Conservation (phyloP, 2,329 filamentous ascomycete species). For the Drechslerella stenobrocha region DNA sequence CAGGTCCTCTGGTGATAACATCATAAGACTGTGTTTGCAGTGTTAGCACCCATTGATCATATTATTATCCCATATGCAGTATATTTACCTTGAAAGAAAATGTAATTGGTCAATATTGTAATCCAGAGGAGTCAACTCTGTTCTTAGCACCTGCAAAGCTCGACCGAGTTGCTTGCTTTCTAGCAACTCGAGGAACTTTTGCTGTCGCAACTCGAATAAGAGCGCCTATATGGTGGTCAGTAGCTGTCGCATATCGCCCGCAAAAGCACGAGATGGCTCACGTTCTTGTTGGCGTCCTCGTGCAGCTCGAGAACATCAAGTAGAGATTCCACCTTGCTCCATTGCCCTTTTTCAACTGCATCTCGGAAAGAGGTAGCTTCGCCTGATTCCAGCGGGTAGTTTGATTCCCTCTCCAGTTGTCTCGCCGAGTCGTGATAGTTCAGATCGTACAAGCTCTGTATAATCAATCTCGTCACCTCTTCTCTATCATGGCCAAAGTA, state of each 20-base stretch:
- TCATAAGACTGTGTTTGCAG: conserved; percentile 68
- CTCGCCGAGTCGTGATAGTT: conserved; percentile 79
- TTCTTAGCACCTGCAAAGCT: conserved; percentile 80
- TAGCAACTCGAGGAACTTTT: conserved; percentile 90
- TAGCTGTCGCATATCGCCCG: background rate
- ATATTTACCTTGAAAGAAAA: conserved; percentile 70
- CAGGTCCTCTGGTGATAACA: conserved; percentile 80
- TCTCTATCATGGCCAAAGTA: conserved; percentile 89
- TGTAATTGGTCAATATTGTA: conserved; percentile 77
- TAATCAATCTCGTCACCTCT: conserved; percentile 87
- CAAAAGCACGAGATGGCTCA: conserved; percentile 57
- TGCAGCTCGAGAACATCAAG: conserved; percentile 75
- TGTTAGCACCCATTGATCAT: background rate
- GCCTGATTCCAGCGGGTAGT: conserved; percentile 80
- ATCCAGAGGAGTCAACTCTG: conserved; percentile 82
- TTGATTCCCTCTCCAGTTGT: conserved; percentile 76
- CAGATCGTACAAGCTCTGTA: conserved; percentile 86
- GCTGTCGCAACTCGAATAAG: conserved; percentile 84
- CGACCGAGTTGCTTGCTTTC: conserved; percentile 72
- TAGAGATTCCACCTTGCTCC: conserved; percentile 81
- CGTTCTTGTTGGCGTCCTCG: conserved; percentile 71
- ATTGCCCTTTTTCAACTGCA: conserved; percentile 77
- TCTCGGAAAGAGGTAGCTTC: conserved; percentile 82
- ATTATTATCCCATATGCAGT: background rate
- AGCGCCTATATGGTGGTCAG: conserved; percentile 56